These are phyloP conservation scores for Apiotrichum gracile DNA, from an alignment of 1,284 basidiomycete species.

Conservation along the genomic window DNA sequence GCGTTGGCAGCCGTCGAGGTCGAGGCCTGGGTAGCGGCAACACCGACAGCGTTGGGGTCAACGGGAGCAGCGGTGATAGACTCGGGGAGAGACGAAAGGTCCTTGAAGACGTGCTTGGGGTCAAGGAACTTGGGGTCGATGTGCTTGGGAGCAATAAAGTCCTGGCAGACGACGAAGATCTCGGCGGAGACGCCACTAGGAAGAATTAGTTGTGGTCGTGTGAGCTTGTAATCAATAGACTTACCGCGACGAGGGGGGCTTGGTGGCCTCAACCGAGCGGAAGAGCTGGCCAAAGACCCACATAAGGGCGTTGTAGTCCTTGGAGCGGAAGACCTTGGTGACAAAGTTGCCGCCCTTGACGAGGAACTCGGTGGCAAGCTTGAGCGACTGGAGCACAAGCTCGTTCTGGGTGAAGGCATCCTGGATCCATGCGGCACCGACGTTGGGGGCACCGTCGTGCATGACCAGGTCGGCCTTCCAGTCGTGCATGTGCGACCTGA, in stretches of 20 bases:
- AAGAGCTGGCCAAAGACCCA: slow-evolving; percentile 99
- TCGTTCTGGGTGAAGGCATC: slow-evolving; percentile 98
- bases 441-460: slow-evolving; percentile 99
- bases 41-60: slow-evolving; percentile 10
- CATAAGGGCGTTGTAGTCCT: slow-evolving; percentile 96
- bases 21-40: slow-evolving; percentile 24
- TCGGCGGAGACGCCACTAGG: slow-evolving; percentile 94
- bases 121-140: slow-evolving; percentile 99
- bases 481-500: slow-evolving; percentile 87
- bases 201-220: neutral
- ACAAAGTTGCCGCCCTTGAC: slow-evolving; percentile 91
- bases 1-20: slow-evolving; percentile 35
- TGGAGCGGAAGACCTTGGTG: slow-evolving; percentile 97
- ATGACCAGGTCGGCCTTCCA: slow-evolving; percentile 99
- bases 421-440: slow-evolving; percentile 98
- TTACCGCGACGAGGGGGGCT: slow-evolving; percentile 92
- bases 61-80: slow-evolving; percentile 36
- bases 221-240: slow-evolving; percentile 25
- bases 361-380: slow-evolving; percentile 94
- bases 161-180: slow-evolving; percentile 97
- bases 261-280: slow-evolving; percentile 94
- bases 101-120: slow-evolving; percentile 97
- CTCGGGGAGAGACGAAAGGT: slow-evolving; percentile 53
- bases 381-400: slow-evolving; percentile 91
- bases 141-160: slow-evolving; percentile 88